Evolutionary conservation across 371 early-diverging fungal genomes (phyloP), one percentile per base, ranked within the genome.

Genomic region (Capillidium heterosporum): DNA sequence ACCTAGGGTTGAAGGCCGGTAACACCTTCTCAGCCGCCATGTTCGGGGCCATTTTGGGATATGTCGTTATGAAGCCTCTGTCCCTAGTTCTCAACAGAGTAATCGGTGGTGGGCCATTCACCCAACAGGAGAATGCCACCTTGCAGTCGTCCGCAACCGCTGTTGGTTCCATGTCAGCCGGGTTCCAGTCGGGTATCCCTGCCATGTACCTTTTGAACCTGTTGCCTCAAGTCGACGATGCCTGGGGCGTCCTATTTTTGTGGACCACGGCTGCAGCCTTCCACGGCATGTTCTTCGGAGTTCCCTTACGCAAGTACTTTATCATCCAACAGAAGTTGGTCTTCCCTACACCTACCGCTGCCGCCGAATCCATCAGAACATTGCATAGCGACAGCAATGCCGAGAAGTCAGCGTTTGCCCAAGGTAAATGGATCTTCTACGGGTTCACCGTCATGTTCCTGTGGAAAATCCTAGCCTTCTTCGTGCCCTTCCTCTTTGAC

Each of bases 251-350:
- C 23, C 67, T 78, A 23, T 52, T 71, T 1, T 63, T 76, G 23
- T 80, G 79, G 72, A 72, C 80, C 7, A 67, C 70, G 44, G 69
- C 71, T 51, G 68, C 77, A 32, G 77, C 82, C n/a, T 78, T 78
- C 70, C 81, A 78, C 40, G 85, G 85, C 58, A 64, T 82, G 31
- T 84, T 82, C 69, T 84, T 81, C 59, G 82, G 80, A 50, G 71
- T 84, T 32, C 85, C 85, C 41, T 77, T 84, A 29, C 80, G 85
- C 49, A 44, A 66, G 10, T 78, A 81, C 62, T 84, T 80, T 59
- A 73, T 84, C 54, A 70, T 84, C 63, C 78, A 81, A 58, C 77
- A 77, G 59, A 69, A 84, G 53, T 63, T 84, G 55, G 69, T 72
- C 57, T 84, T 84, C 72, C 84, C 84, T 32, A 73, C 84, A 24